These are phyloP conservation scores for Termitomyces sp. DNA, from an alignment of 768 basidiomycete genomes.

Conservation along the genomic window DNA sequence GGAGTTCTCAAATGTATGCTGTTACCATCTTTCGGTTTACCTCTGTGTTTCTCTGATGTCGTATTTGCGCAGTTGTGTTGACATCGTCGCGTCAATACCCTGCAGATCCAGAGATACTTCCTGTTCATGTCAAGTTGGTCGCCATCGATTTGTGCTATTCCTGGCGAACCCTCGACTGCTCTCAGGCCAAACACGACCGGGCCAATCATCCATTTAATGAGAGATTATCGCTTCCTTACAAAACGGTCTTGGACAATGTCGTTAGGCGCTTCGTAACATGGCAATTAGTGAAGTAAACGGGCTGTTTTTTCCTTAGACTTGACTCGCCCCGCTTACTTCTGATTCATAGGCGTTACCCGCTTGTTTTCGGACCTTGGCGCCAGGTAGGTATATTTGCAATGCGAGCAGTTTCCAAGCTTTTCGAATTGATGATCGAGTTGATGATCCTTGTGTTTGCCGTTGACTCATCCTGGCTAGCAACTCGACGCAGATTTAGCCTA, in stretches of 20 bases:
- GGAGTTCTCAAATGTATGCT: conserved; percentile 38
- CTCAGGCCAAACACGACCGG: conserved; percentile 8
- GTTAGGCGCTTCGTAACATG: conserved; percentile 52
- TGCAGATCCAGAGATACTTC: conserved; percentile 13
- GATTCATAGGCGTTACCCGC: conserved; percentile 62
- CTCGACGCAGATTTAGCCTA: conserved; percentile 51
- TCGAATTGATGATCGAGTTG: no score
- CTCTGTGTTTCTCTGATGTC: conserved; percentile 6
- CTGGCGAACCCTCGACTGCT: conserved; percentile 28
- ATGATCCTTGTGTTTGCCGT: neutral
- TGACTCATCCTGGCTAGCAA: conserved; percentile 39
- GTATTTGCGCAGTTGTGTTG: conserved; percentile 12
- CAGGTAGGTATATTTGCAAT: conserved; percentile 38
- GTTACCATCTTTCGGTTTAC: conserved; percentile 13
- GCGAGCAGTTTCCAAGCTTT: conserved; percentile 5
- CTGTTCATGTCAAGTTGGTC: conserved; percentile 42
- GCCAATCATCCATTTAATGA: conserved; percentile 51
- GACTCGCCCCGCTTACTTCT: neutral
- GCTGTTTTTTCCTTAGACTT: conserved; percentile 3
- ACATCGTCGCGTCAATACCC: conserved; percentile 21
- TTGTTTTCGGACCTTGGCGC: conserved; percentile 71
- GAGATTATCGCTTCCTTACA: conserved; percentile 54
- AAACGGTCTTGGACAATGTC: conserved; percentile 50
- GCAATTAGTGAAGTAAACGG: conserved; percentile 58
- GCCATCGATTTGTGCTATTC: conserved; percentile 33